These are phyloP conservation scores for Umbelopsis ramanniana DNA, from an alignment of 192 early-diverging fungal genomes.

Conservation along the genomic window DNA sequence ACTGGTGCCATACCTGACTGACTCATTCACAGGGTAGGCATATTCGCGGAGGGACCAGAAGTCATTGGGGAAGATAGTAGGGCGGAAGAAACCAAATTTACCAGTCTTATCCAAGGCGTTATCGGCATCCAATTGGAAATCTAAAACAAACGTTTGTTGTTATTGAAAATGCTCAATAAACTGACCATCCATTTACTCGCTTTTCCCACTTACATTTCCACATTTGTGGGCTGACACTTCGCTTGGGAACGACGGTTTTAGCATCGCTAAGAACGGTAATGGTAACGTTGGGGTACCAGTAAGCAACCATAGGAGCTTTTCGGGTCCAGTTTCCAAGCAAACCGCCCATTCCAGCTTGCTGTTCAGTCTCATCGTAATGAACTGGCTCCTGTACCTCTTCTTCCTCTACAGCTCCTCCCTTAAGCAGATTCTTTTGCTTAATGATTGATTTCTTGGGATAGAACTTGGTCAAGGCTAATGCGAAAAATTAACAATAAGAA, in stretches of 20 bases:
- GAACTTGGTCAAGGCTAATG: slow-evolving; percentile 54
- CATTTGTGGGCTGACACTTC: slow-evolving; percentile 54
- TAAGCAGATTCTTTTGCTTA: slow-evolving; percentile 60
- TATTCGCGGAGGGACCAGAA: slow-evolving; percentile 82
- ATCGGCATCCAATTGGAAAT: slow-evolving; percentile 47
- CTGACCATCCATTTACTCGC: background rate
- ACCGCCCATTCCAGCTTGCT: background rate
- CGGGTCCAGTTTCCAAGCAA: slow-evolving; percentile 35
- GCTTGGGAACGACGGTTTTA: slow-evolving; percentile 47
- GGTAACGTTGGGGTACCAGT: slow-evolving; percentile 84
- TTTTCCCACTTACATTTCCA: slow-evolving; percentile 56
- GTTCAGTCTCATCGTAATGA: slow-evolving; percentile 30
- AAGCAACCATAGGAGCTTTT: slow-evolving; percentile 60
- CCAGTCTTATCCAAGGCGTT: slow-evolving; percentile 38
- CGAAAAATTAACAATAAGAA: slow-evolving; percentile 7
- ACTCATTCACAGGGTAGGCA: slow-evolving; percentile 71
- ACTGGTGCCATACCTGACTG: slow-evolving; percentile 55
- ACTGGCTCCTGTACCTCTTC: slow-evolving; percentile 32
- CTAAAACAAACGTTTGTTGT: slow-evolving; percentile 20
- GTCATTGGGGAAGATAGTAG: slow-evolving; percentile 76
- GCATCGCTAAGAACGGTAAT: slow-evolving; percentile 59
- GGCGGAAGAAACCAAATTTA: slow-evolving; percentile 61
- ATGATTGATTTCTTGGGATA: slow-evolving; percentile 48
- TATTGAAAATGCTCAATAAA: background rate
- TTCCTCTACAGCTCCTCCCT: slow-evolving; percentile 34